Evolutionary conservation across 2,329 filamentous ascomycete species (phyloP).

Genomic region (Colletotrichum sp.): DNA sequence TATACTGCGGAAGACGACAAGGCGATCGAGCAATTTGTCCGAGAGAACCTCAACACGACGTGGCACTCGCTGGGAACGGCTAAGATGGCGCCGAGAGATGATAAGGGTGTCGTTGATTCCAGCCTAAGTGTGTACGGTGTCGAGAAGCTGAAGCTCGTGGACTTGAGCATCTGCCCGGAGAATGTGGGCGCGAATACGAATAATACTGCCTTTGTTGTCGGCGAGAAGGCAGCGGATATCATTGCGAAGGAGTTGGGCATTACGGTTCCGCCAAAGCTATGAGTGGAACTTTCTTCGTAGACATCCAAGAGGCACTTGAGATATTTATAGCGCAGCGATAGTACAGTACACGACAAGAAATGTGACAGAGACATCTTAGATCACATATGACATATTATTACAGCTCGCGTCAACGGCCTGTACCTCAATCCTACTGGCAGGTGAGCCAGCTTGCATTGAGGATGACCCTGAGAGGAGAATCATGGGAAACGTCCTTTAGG

Average conservation of each 20-base stretch:
- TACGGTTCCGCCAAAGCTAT: background rate
- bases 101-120: conserved; percentile 46
- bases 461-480: background rate
- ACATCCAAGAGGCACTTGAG: background rate
- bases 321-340: background rate
- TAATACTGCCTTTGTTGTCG: conserved; percentile 52
- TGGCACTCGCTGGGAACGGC: conserved; percentile 54
- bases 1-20: conserved; percentile 57
- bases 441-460: background rate
- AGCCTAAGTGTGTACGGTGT: conserved; percentile 48
- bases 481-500: background rate
- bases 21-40: conserved; percentile 49
- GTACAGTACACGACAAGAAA: background rate
- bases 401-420: fast-evolving
- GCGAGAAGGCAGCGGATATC: conserved; percentile 52
- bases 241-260: conserved; percentile 40
- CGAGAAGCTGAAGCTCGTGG: conserved; percentile 44
- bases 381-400: background rate
- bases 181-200: conserved; percentile 55
- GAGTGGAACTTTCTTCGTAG: background rate
- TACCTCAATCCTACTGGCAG: background rate
- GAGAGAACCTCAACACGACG: conserved; percentile 44
- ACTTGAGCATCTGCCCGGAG: conserved; percentile 38
- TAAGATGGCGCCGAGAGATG: conserved; percentile 46
- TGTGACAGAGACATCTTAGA: background rate